Percentiles rank a stretch among this genome's conserved stretches.
phyloP scores from a whole-genome alignment of 192 early-diverging fungal genomes.

The Radiomyces spectabilis region DNA sequence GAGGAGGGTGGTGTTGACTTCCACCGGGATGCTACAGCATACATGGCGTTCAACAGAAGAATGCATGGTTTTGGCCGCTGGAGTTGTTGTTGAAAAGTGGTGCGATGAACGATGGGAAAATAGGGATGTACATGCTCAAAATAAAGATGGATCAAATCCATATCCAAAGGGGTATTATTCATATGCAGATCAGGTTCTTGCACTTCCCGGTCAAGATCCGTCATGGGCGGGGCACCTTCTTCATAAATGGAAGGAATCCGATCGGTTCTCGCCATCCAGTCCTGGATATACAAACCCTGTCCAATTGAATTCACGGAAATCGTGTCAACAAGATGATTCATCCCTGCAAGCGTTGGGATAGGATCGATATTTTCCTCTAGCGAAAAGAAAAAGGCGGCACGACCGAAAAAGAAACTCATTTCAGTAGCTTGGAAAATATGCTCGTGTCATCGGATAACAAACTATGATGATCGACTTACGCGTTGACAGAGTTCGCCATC shows the following conservation, averaged over 20 bases:
- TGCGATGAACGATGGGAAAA: slow-evolving; percentile 10
- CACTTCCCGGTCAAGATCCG: background rate
- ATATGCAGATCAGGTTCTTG: slow-evolving; percentile 4
- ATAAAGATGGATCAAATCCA: slow-evolving; percentile 32
- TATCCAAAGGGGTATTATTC: background rate
- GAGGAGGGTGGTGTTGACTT: background rate
- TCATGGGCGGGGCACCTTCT: too few relatives aligned
- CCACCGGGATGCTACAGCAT: slow-evolving; percentile 22
- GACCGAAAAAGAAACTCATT: too few relatives aligned
- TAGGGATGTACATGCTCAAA: slow-evolving; percentile 42
- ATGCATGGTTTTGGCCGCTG: background rate
- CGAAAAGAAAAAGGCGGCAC: too few relatives aligned
- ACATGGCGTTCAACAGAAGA: slow-evolving; percentile 27
- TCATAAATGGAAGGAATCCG: slow-evolving; percentile 1
- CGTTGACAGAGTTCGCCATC: too few relatives aligned
- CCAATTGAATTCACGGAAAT: slow-evolving; percentile 4
- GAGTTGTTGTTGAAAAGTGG: background rate
- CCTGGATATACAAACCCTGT: slow-evolving; percentile 12
- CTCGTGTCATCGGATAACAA: too few relatives aligned
- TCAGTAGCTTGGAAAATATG: too few relatives aligned
- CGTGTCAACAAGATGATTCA: background rate
- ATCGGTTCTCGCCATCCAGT: slow-evolving; percentile 8
- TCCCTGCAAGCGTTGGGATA: background rate
- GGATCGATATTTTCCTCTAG: too few relatives aligned
- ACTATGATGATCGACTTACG: too few relatives aligned